Evolutionary conservation across 805 yeast genomes (phyloP).

Genomic region (Ogataea salicorniae): DNA sequence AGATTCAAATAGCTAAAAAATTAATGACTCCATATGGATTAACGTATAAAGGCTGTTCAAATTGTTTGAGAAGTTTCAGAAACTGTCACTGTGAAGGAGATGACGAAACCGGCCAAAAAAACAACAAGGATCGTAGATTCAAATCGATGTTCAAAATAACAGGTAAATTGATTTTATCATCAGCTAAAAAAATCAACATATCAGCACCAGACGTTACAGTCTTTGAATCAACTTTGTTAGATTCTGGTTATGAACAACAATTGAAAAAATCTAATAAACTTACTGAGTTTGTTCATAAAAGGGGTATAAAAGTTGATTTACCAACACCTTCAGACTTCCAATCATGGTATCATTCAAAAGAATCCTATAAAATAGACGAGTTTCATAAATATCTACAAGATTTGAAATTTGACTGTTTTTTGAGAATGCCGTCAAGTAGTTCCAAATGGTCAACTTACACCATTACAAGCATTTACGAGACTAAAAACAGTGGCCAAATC

Average conservation of each 20-base stretch:
- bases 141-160: not conserved
- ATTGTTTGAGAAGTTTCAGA: not conserved
- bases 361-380: not conserved
- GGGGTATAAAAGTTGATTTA: not conserved
- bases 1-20: not conserved
- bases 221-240: not conserved
- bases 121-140: not conserved
- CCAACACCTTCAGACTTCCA: not conserved
- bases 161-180: not conserved
- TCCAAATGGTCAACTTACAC: not conserved
- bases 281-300: not conserved
- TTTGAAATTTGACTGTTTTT: not conserved
- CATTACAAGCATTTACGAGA: not conserved
- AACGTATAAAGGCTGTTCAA: not conserved
- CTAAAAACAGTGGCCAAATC: not conserved
- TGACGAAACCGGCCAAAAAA: not conserved
- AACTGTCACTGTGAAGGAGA: not conserved
- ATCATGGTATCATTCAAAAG: not conserved
- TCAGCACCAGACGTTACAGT: not conserved
- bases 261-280: not conserved
- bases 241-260: not conserved
- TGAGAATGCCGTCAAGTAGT: not conserved
- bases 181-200: not conserved
- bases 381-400: not conserved
- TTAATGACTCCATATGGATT: not conserved